These are phyloP conservation scores for Crepidotus variabilis DNA, from an alignment of 768 basidiomycete species.

Conservation along the genomic window DNA sequence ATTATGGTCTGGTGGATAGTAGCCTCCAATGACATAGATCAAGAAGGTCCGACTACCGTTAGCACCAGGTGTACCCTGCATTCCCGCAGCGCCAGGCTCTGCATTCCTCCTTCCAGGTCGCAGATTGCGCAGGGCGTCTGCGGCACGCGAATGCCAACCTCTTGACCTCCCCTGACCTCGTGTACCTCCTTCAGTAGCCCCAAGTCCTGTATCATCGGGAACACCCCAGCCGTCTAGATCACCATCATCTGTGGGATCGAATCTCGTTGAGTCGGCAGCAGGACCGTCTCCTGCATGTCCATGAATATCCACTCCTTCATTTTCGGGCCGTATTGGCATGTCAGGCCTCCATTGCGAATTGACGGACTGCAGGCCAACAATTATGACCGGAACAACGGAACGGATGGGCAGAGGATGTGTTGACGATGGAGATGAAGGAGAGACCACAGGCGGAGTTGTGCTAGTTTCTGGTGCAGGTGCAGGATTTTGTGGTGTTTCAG, in stretches of 20 bases:
- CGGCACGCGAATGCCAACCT: slow-evolving; percentile 60
- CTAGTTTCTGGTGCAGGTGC: not conserved
- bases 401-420: slow-evolving; percentile 20
- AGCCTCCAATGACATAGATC: slow-evolving; percentile 90
- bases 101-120: slow-evolving; percentile 32
- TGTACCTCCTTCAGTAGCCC: slow-evolving; percentile 4
- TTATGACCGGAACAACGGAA: slow-evolving; percentile 76
- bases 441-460: not conserved
- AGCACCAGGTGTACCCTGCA: slow-evolving; percentile 14
- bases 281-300: slow-evolving; percentile 10
- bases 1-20: slow-evolving; percentile 87
- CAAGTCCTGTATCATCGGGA: slow-evolving; percentile 8
- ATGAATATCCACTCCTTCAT: slow-evolving; percentile 9
- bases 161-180: slow-evolving; percentile 17
- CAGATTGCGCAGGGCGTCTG: slow-evolving; percentile 57
- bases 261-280: not conserved
- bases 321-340: slow-evolving; percentile 17
- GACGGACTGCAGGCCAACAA: slow-evolving; percentile 79
- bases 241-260: not conserved
- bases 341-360: slow-evolving; percentile 39
- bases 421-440: slow-evolving; percentile 4
- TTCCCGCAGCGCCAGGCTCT: slow-evolving; percentile 12
- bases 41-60: slow-evolving; percentile 69
- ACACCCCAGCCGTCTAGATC: slow-evolving; percentile 7
- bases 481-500: not conserved